These are phyloP conservation scores for Suhomyces sp. DNA, from an alignment of 805 yeast genomes.

Conservation along the genomic window DNA sequence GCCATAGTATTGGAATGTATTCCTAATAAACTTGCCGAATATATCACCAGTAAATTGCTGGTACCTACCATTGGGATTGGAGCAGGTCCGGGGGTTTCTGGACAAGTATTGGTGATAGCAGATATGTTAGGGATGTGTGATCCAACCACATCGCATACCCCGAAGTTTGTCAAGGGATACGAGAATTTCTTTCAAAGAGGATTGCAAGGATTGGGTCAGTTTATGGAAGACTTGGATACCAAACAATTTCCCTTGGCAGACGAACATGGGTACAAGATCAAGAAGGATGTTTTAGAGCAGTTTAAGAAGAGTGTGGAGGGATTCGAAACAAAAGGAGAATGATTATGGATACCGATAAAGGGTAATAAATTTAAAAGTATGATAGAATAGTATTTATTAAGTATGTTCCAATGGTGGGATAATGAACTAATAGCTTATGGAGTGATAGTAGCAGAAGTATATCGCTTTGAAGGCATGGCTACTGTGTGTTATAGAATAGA, in stretches of 20 bases:
- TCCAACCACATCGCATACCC: constrained; percentile 44
- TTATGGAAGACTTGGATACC: constrained; percentile 57
- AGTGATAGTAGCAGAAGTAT: too few relatives aligned
- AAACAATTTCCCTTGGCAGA: constrained; percentile 59
- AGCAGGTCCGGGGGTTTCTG: constrained; percentile 81
- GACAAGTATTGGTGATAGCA: constrained; percentile 86
- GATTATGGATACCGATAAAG: too few relatives aligned
- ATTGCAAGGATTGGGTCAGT: constrained; percentile 50
- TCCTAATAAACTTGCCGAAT: constrained; percentile 68
- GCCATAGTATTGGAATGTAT: constrained; percentile 80
- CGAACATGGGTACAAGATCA: constrained; percentile 66
- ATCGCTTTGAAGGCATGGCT: too few relatives aligned
- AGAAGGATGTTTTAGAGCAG: constrained; percentile 52
- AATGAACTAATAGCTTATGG: too few relatives aligned
- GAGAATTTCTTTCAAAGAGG: constrained; percentile 50
- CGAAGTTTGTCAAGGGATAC: constrained; percentile 76
- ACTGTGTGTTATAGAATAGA: too few relatives aligned
- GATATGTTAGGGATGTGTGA: constrained; percentile 79
- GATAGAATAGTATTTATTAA: too few relatives aligned
- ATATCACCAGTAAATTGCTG: constrained; percentile 55
- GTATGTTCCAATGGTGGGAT: too few relatives aligned
- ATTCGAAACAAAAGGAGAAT: too few relatives aligned
- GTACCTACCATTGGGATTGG: constrained; percentile 96
- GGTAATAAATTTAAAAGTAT: too few relatives aligned
- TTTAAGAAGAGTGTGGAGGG: constrained; percentile 20